Base-by-base conservation (phyloP, 805 yeast species). In the Teunomyces tritomae region DNA sequence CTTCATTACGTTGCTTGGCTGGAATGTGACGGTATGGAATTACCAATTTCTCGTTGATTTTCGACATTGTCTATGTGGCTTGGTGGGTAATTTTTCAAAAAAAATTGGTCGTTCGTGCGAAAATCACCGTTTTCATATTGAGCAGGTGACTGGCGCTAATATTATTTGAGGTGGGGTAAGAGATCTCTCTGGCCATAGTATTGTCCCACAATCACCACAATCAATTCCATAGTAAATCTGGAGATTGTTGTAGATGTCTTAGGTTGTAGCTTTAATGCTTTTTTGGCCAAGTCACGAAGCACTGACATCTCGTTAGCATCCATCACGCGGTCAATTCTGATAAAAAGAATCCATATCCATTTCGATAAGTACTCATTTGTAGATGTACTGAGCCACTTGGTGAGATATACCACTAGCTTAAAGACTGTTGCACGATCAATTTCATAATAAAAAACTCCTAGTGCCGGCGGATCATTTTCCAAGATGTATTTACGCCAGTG, bases 1-100 rank as follows among this genome's bases (percentile, higher is more conserved):
- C 69, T 50, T 75, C 76, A n/a, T 69, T 56, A 28, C 78, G 68
- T 24, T 76, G 68, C 53, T 75, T 76, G 33, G 80, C 77, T 44
- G 79, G 74, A n/a, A 61, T 59, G 57, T 79, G 84, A 46, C 59
- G 59, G 67, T 78, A 78, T 16, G 54, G 53, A 51, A 54, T 50
- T 47, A 45, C 34, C 28, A 40, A 40, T 14, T 40, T 26, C 40
- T 37, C 29, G 17, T 26, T 37, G 29, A 26, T 28, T 37, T 37
- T 37, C n/a, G 40, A 37, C 40, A 37, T 33, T n/a, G 29, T 37
- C 17, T 7, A 32, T 13, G 34, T 24, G 29, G 40, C 27, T 20
- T 9, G 29, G 16, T n/a, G 40, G 27, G 40, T 24, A n/a, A 26
- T 24, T n/a, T 37, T 37, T 37, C 26, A n/a, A n/a, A 40, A 28